Evolutionary conservation across 768 basidiomycete species (phyloP), one percentile per base, ranked within the genome.

Genomic region (Trametes maxima): DNA sequence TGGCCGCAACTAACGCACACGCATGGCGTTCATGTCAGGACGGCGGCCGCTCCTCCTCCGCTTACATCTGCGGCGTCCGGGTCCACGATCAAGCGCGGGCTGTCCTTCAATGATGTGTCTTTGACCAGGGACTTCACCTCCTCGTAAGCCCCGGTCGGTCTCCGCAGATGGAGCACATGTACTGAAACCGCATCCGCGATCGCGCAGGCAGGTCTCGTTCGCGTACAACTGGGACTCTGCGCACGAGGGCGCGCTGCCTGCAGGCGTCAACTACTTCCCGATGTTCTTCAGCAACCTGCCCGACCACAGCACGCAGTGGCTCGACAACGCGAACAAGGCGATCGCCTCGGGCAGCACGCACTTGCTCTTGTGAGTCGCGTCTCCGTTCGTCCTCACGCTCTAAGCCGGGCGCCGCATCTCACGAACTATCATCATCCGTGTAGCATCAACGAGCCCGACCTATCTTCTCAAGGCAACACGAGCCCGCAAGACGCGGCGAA

Each of bases 381-480:
- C 21, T 37, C n/a, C n/a, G 19, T 17, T n/a, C 36, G 40, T 36
- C 35, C 48, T 39, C 19, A 11, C 13, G 25, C 42, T 22, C 14
- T n/a, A 13, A 10, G 14, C 19, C 36, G 28, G 46, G n/a, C 42
- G 28, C 28, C 28, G 19, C 50, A 33, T 42, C 40, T n/a, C 56
- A 21, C 44, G 22, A 22, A 19, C 10, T 39, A 22, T 10, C 28
- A 14, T 33, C 28, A 13, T 21, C 12, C 11, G 36, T 28, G 22
- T 64, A 72, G 71, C 48, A 68, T 71, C 67, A 73, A 73, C 72
- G 72, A 73, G 62, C 70, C 72, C 51, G 69, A 72, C 60, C 63
- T 69, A 17, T 47, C 57, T 52, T 47, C 69, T 40, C 73, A 74
- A 67, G 59, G 70, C 13, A 74, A 74, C 65, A 61, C 71, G 57